Evolutionary conservation across 225 moss, liverwort and hornwort species (phyloP), one percentile per base, ranked within the genome.

Genomic region (Antitrichia curtipendula): DNA sequence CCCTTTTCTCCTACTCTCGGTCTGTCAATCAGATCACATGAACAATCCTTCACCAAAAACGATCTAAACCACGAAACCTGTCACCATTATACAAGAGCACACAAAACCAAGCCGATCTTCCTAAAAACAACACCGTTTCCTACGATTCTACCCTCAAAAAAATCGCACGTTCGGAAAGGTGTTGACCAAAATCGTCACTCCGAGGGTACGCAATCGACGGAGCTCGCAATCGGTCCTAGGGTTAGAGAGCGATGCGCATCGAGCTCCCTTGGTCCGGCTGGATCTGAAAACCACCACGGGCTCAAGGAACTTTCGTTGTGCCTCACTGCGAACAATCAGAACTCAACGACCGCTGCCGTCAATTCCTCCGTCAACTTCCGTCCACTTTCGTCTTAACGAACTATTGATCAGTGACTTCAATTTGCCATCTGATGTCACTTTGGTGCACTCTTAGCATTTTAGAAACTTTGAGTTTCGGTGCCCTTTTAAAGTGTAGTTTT

Each of bases 281-380:
- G 85, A 89, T 89, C 89, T 89, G 82, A 59, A 72, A 89, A 85
- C 74, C 56, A 85, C 45, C 80, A 63, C 40, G 29, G n/a, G n/a
- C 63, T 75, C 56, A 45, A 8, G 58, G 64, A 75, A 81, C 81
- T 47, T 86, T 89, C 85, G 75, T 89, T 6, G 56, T 13, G 2
- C 65, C 47, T 74, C 47, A 56, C 47, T 57, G 36, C 8, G 65
- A 89, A 57, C 58, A 31, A 59, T 50, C 60, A 70, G 40, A 53
- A 27, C 88, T 36, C 74, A 58, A 82, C 58, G 85, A 86, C 49
- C 29, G 28, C 58, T 32, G 52, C 59, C 58, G 66, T 88, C 82
- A 32, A n/a, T 65, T 57, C 14, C 53, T 52, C 66, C 28, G 53
- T n/a, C 52, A 19, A 66, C 66, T 82, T 82, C 66, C 53, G 68